Conservation (phyloP, 805 yeast species). For the Zygosaccharomyces rouxii region DNA sequence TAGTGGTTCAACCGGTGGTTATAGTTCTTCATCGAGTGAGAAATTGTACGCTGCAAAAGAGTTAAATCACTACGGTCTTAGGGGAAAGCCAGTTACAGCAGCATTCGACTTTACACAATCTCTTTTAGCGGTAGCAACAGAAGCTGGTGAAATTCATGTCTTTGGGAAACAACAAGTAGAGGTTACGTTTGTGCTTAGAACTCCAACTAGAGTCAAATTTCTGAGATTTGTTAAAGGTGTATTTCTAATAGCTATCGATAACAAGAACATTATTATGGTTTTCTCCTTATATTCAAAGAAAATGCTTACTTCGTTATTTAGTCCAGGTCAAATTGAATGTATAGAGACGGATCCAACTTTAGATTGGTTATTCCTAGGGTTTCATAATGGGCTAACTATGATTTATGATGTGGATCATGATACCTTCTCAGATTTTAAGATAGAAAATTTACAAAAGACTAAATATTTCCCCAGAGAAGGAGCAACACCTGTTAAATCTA, state of each 20-base stretch:
- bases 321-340: constrained; percentile 64
- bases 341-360: constrained; percentile 79
- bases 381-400: constrained; percentile 65
- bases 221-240: constrained; percentile 74
- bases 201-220: constrained; percentile 47
- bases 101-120: constrained; percentile 90
- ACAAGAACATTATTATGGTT: constrained; percentile 56
- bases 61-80: constrained; percentile 49
- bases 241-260: constrained; percentile 70
- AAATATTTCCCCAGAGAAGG: constrained; percentile 53
- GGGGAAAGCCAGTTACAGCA: constrained; percentile 59
- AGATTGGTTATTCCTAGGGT: constrained; percentile 82
- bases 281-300: constrained; percentile 64
- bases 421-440: constrained; percentile 53
- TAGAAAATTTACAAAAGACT: constrained; percentile 65
- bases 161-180: constrained; percentile 82
- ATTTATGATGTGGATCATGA: constrained; percentile 83
- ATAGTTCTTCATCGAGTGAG: constrained; percentile 10
- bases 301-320: constrained; percentile 54
- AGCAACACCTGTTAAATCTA: constrained; percentile 57
- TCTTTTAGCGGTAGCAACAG: constrained; percentile 75
- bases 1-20: not conserved
- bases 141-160: constrained; percentile 63
- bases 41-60: constrained; percentile 35
- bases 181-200: constrained; percentile 52